Evolutionary conservation across 768 basidiomycete species (phyloP).

Genomic region (Hemileccinum impolitum): DNA sequence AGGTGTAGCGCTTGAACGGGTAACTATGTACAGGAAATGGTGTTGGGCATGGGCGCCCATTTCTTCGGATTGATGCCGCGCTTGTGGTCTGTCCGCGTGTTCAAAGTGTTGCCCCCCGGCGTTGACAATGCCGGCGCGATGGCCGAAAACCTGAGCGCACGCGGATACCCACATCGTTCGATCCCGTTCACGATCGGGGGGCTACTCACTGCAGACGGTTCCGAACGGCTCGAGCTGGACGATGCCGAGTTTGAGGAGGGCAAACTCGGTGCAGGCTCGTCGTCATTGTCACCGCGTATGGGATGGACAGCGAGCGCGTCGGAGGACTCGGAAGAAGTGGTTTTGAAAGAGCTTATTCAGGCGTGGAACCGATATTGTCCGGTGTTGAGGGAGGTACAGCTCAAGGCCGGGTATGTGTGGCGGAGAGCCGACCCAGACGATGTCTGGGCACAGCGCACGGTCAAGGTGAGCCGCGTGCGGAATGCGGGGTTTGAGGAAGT

Average conservation of each 20-base stretch:
- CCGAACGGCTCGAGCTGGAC: slow-evolving; percentile 17
- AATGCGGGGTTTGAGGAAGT: slow-evolving; percentile 19
- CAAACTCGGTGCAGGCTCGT: slow-evolving; percentile 2
- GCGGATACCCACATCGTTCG: slow-evolving; percentile 12
- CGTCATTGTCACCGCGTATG: neutral
- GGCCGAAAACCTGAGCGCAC: slow-evolving; percentile 7
- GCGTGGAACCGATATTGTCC: slow-evolving; percentile 44
- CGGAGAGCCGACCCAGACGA: slow-evolving; percentile 35
- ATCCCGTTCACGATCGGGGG: slow-evolving; percentile 11
- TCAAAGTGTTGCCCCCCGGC: slow-evolving; percentile 22
- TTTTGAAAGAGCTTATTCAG: slow-evolving; percentile 36
- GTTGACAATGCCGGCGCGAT: slow-evolving; percentile 4
- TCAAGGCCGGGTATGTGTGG: slow-evolving; percentile 40
- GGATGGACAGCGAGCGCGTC: neutral
- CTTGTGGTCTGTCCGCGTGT: slow-evolving; percentile 40
- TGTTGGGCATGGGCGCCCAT: slow-evolving; percentile 43
- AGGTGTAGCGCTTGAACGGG: neutral
- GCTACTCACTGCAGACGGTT: slow-evolving; percentile 4
- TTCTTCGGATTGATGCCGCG: slow-evolving; percentile 36
- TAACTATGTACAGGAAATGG: slow-evolving; percentile 27
- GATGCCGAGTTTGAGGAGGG: slow-evolving; percentile 22
- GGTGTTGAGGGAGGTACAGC: slow-evolving; percentile 38
- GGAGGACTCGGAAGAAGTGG: slow-evolving; percentile 23
- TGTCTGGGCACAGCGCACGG: slow-evolving; percentile 31
- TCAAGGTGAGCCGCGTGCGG: slow-evolving; percentile 6